Evolutionary conservation across 306 rosid genomes (phyloP), one percentile per base, ranked within the genome.

Genomic region (Aeschynomene evenia): DNA sequence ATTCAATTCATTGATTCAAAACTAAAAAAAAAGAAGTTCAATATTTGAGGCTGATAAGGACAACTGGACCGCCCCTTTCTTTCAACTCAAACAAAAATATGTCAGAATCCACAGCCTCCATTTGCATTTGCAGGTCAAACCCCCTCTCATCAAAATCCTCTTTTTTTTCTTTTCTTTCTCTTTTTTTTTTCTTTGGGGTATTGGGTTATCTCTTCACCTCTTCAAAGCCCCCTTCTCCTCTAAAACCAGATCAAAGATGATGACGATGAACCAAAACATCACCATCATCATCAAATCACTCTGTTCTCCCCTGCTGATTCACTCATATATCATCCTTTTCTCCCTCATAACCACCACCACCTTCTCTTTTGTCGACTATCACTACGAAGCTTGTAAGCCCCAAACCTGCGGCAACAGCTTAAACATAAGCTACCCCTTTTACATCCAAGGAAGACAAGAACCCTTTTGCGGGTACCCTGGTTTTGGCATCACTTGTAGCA

Each of bases 391-490:
- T 4, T 90, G 96, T 79, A 33, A 40, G 0, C 77, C 80, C 21
- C 13, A 4, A 40, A 22, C 48, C 42, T 89, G 96, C 7, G 84
- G 81, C 13, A 63, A 54, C 85, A 45, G 28, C n/a, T n/a, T n/a
- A n/a, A 19, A 0, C 12, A 85, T 90, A 34, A 77, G 19, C 14
- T 90, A 74, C 76, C 94, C 94, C 0, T 90, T 87, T 39, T 80
- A 59, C 79, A 80, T 83, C 9, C 0, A 11, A 8, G 74, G 68
- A 14, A 6, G 0, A 24, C 86, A 87, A 63, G 0, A 51, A 18
- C 0, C 72, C 14, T 82, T 36, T 16, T 84, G 94, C 15, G 96
- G 96, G 0, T 84, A 39, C 68, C 89, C 88, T 1, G 85, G 91
- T 63, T 90, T 90, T 16, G 39, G 11, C 0, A 14, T 90, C 55